Evolutionary conservation across 225 moss, liverwort and hornwort genomes (phyloP).

Genomic region (Physcomitrium patens): DNA sequence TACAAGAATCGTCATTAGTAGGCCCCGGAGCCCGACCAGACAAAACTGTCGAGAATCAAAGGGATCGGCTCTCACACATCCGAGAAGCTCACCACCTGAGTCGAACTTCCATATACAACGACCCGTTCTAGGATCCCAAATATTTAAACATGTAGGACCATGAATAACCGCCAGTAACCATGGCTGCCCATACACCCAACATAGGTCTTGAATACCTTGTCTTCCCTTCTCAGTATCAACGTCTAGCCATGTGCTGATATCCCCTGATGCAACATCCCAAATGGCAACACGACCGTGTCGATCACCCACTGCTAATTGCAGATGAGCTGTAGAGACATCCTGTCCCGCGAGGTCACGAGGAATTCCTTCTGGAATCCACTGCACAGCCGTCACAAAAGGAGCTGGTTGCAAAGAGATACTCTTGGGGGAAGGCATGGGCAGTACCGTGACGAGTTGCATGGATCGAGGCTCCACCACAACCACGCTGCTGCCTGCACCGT

Average conservation of each 20-base stretch:
- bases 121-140: constrained; percentile 79
- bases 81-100: constrained; percentile 78
- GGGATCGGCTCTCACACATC: constrained; percentile 84
- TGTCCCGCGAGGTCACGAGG: constrained; percentile 86
- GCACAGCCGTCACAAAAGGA: constrained; percentile 92
- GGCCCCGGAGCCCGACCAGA: constrained; percentile 78
- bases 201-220: constrained; percentile 90
- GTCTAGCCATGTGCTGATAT: constrained; percentile 79
- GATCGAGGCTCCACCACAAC: constrained; percentile 91
- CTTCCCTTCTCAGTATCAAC: constrained; percentile 81
- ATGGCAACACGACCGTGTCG: constrained; percentile 94
- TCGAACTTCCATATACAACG: constrained; percentile 85
- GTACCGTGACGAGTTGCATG: constrained; percentile 89
- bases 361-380: constrained; percentile 88
- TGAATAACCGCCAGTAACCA: constrained; percentile 94
- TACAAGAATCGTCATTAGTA: constrained; percentile 75
- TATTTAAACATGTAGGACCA: constrained; percentile 80
- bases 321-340: constrained; percentile 74
- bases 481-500: constrained; percentile 85
- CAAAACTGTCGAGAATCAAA: constrained; percentile 92
- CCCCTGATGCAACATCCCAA: constrained; percentile 87
- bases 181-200: constrained; percentile 91
- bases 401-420: constrained; percentile 66
- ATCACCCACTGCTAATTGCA: constrained; percentile 92
- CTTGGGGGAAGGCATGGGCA: constrained; percentile 92